These are phyloP conservation scores for Aspergillus hiratsukae DNA, from an alignment of 2,329 filamentous ascomycete species.

Conservation along the genomic window DNA sequence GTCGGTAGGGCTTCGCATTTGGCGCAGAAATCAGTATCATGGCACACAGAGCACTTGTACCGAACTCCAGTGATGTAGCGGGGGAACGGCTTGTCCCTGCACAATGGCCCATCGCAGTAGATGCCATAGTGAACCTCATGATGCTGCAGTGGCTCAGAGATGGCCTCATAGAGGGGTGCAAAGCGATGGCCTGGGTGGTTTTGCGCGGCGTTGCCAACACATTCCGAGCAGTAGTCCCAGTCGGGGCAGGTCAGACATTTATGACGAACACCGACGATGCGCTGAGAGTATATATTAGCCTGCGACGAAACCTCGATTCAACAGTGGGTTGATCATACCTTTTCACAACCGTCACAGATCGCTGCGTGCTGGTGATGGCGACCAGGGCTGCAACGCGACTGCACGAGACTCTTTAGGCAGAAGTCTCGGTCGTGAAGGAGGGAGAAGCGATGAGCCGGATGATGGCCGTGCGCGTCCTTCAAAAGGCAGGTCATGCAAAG, in stretches of 20 bases:
- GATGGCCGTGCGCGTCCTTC: conserved; percentile 76
- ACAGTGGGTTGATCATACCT: conserved; percentile 38
- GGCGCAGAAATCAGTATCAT: conserved; percentile 92
- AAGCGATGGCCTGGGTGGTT: conserved; percentile 84
- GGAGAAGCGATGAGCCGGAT: conserved; percentile 78
- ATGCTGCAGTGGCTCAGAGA: conserved; percentile 44
- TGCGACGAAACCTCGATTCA: not conserved
- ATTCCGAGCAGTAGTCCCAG: conserved; percentile 88
- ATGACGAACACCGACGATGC: conserved; percentile 83
- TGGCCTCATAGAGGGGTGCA: conserved; percentile 75
- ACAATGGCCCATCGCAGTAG: conserved; percentile 91
- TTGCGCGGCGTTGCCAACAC: conserved; percentile 61
- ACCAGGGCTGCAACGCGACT: conserved; percentile 68
- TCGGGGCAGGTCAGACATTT: conserved; percentile 97
- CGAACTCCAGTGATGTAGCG: conserved; percentile 73
- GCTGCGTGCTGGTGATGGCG: conserved; percentile 79
- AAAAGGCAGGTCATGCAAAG: conserved; percentile 80
- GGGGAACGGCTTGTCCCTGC: conserved; percentile 49
- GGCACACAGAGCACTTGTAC: conserved; percentile 96
- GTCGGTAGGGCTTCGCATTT: conserved; percentile 83
- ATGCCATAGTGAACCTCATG: conserved; percentile 70
- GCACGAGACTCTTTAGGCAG: conserved; percentile 57
- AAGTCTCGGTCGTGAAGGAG: conserved; percentile 51
- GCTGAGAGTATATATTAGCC: conserved; percentile 41
- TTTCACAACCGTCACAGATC: conserved; percentile 91